These are phyloP conservation scores for Tulasnella sp. DNA, from an alignment of 768 basidiomycete species.

Conservation along the genomic window DNA sequence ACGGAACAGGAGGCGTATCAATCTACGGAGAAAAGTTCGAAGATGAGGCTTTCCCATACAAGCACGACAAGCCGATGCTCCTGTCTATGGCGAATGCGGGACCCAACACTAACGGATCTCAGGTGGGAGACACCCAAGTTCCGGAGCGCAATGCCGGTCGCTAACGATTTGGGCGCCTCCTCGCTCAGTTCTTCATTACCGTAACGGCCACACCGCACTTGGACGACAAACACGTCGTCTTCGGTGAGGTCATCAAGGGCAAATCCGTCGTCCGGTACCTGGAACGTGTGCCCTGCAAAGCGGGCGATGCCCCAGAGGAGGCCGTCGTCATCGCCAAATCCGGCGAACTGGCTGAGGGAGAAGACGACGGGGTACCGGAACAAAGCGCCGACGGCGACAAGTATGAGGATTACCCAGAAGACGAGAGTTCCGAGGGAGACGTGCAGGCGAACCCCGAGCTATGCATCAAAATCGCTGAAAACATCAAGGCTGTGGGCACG, in stretches of 20 bases:
- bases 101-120: conserved; percentile 66
- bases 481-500: conserved; percentile 79
- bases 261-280: conserved; percentile 61
- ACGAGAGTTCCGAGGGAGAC: conserved; percentile 65
- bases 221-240: conserved; percentile 83
- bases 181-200: conserved; percentile 42
- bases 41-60: conserved; percentile 83
- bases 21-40: conserved; percentile 98
- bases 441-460: conserved; percentile 66
- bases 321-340: conserved; percentile 76
- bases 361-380: conserved; percentile 53
- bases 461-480: conserved; percentile 70
- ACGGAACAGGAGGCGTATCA: conserved; percentile 58
- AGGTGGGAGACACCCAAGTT: neutral
- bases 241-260: conserved; percentile 84
- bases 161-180: neutral
- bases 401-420: conserved; percentile 89
- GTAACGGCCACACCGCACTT: conserved; percentile 64
- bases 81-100: conserved; percentile 98
- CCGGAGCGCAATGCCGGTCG: neutral
- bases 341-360: conserved; percentile 73
- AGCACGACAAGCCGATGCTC: conserved; percentile 87
- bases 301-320: conserved; percentile 72
- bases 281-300: conserved; percentile 74
- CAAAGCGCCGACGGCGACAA: conserved; percentile 37